Evolutionary conservation across 1,284 basidiomycete genomes (phyloP).

Genomic region (Fomes fomentarius): DNA sequence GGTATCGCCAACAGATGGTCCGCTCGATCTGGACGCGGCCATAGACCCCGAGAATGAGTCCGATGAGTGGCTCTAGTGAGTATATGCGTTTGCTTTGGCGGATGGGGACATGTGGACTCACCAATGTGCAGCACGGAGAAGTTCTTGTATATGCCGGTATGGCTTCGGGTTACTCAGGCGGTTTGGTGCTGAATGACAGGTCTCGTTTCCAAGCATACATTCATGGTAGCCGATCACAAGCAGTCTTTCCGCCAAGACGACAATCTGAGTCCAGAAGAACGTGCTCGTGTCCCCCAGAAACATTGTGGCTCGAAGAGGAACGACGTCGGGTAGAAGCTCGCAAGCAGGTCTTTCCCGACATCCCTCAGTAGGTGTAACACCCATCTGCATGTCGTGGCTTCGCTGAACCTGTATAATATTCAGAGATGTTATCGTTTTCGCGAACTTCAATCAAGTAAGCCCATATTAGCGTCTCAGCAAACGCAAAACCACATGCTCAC

Average conservation of each 20-base stretch:
- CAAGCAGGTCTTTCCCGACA: slow-evolving; percentile 47
- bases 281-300: slow-evolving; percentile 27
- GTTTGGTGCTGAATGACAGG: background rate
- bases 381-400: background rate
- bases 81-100: slow-evolving; percentile 12
- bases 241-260: slow-evolving; percentile 49
- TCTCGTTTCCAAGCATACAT: slow-evolving; percentile 45
- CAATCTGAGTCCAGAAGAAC: slow-evolving; percentile 24
- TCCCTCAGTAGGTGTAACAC: slow-evolving; percentile 43
- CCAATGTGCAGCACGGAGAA: slow-evolving; percentile 42
- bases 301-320: slow-evolving; percentile 53
- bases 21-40: slow-evolving; percentile 40
- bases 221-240: slow-evolving; percentile 66
- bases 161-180: background rate
- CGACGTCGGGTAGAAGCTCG: slow-evolving; percentile 48
- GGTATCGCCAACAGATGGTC: background rate
- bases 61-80: slow-evolving; percentile 59
- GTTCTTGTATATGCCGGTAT: slow-evolving; percentile 54
- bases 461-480: background rate
- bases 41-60: slow-evolving; percentile 53
- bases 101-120: background rate
- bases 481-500: slow-evolving; percentile 20
- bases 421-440: slow-evolving; percentile 58
- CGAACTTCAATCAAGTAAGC: slow-evolving; percentile 64
- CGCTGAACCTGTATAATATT: background rate